A percentile compares a stretch with the other conserved stretches of the same genome.
Conservation (phyloP, 371 early-diverging fungal species). For the Actinomucor elegans region DNA sequence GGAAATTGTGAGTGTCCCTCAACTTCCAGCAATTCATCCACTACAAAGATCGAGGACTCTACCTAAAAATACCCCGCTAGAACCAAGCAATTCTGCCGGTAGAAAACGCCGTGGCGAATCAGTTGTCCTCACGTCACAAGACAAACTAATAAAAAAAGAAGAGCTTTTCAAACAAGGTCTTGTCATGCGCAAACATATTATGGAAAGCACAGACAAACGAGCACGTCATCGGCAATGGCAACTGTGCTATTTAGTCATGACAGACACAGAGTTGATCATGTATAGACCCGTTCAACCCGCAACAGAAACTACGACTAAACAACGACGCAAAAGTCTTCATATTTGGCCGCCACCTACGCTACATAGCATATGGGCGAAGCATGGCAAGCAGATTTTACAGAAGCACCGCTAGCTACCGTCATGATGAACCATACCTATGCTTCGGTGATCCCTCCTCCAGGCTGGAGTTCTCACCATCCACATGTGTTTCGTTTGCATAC, state of each 20-base stretch:
- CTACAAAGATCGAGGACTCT: constrained; percentile 8
- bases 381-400: constrained; percentile 16
- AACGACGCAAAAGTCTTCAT: no score
- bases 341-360: no score
- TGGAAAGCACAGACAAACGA: constrained; percentile 24
- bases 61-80: constrained; percentile 13
- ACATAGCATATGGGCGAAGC: no score
- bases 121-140: background rate
- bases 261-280: constrained; percentile 26
- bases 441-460: constrained; percentile 20
- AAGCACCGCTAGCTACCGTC: constrained; percentile 4
- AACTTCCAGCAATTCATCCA: background rate
- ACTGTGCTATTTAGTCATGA: constrained; percentile 21
- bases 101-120: constrained; percentile 16
- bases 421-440: constrained; percentile 24
- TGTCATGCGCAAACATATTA: constrained; percentile 35
- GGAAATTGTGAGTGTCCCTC: background rate
- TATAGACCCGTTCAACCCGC: constrained; percentile 17
- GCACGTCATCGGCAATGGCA: constrained; percentile 34
- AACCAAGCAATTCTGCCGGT: background rate
- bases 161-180: constrained; percentile 20
- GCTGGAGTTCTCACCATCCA: constrained; percentile 24
- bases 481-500: constrained; percentile 34
- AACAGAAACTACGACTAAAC: no score
- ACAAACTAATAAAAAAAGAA: background rate